phyloP scores from a whole-genome alignment of 306 rosid genomes.

The Ceratonia siliqua region DNA sequence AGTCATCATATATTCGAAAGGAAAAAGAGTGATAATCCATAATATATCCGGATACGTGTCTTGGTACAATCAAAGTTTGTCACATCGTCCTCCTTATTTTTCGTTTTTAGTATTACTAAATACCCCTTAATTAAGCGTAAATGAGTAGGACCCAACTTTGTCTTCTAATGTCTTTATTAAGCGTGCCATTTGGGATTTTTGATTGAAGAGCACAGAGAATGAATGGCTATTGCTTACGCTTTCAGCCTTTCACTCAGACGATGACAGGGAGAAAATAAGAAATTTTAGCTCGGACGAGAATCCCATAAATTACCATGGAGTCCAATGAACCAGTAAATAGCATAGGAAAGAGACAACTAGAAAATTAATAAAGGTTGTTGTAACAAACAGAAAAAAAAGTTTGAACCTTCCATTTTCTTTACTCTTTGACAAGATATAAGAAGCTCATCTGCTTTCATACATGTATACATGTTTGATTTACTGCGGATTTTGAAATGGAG shows the following conservation, averaged over 20 bases:
- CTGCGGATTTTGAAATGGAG: no score
- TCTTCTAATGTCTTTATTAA: neutral
- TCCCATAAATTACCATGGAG: neutral
- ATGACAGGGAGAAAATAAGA: neutral
- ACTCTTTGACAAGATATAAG: no score
- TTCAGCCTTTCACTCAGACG: neutral
- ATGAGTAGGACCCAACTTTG: neutral
- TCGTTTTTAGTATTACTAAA: neutral
- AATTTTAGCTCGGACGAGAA: neutral
- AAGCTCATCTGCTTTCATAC: neutral
- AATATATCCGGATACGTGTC: neutral
- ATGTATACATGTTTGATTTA: neutral
- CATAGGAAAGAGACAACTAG: neutral
- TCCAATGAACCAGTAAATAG: neutral
- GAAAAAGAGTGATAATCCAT: neutral
- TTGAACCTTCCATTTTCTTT: no score
- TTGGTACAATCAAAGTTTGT: neutral
- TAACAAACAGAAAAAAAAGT: no score
- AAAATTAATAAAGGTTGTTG: no score
- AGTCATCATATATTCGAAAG: neutral
- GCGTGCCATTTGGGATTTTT: neutral
- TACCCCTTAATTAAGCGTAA: neutral
- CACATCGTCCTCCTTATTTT: no score
- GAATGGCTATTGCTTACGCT: neutral
- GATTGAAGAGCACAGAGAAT: neutral